Evolutionary conservation across 192 early-diverging fungal genomes (phyloP).

Genomic region (Coemansia pectinata): DNA sequence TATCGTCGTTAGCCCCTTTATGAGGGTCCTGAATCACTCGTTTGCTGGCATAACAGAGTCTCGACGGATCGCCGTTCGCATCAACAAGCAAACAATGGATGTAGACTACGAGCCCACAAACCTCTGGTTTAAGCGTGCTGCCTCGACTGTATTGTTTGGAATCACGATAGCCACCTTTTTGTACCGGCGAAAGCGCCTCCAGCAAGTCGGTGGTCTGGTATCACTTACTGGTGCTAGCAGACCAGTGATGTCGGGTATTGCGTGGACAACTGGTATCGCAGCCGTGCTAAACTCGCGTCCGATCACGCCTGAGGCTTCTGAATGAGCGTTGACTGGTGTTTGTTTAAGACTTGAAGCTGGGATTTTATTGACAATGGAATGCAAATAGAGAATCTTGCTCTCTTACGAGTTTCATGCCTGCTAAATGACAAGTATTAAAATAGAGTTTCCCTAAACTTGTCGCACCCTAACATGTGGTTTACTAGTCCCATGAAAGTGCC

Average conservation of each 20-base stretch:
- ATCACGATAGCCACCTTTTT: conserved; percentile 18
- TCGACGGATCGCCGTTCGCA: conserved; percentile 30
- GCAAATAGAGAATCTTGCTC: background rate
- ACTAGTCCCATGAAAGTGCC: background rate
- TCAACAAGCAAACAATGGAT: conserved; percentile 23
- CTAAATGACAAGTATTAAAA: background rate
- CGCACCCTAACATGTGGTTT: background rate
- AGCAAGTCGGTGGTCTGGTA: conserved; percentile 32
- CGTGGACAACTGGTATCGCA: conserved; percentile 41
- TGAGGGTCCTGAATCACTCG: conserved; percentile 35
- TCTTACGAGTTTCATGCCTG: background rate
- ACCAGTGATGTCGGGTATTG: conserved; percentile 32
- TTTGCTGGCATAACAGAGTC: conserved; percentile 47
- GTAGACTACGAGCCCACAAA: conserved; percentile 49
- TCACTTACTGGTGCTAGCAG: conserved; percentile 48
- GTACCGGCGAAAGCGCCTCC: conserved; percentile 40
- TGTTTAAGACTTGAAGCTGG: background rate
- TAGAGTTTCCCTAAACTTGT: background rate
- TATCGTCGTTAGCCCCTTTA: conserved; percentile 22
- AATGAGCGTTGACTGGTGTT: background rate
- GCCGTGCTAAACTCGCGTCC: conserved; percentile 36
- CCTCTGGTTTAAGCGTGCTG: conserved; percentile 18
- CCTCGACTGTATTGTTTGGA: conserved; percentile 25
- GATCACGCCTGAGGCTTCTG: background rate
- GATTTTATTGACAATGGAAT: background rate